Evolutionary conservation across 345 rosid species (phyloP).

Genomic region (Psidium guajava): DNA sequence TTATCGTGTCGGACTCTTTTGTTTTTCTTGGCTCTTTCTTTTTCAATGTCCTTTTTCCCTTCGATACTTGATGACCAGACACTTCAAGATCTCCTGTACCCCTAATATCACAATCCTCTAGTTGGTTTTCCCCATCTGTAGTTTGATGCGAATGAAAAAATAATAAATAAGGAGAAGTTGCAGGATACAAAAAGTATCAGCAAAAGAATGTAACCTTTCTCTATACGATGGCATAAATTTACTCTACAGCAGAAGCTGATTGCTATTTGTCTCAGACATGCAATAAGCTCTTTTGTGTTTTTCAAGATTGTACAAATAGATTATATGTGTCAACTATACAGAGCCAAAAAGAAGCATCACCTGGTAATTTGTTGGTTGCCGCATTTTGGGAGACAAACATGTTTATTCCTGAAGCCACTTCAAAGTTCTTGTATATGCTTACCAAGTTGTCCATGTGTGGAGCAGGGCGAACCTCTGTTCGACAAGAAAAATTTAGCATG

Average conservation of each 20-base stretch:
- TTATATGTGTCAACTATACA: not conserved
- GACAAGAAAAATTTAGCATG: not conserved
- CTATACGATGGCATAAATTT: not conserved
- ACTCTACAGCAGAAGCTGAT: not conserved
- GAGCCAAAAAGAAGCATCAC: slow-evolving; percentile 14
- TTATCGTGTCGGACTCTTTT: slow-evolving; percentile 7
- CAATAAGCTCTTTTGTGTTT: not conserved
- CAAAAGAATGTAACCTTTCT: not conserved
- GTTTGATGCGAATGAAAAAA: not conserved
- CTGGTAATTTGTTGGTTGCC: slow-evolving; percentile 23
- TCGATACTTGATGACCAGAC: slow-evolving; percentile 6
- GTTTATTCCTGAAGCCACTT: slow-evolving; percentile 64
- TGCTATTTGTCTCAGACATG: not conserved
- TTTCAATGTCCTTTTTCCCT: slow-evolving; percentile 4
- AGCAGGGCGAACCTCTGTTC: slow-evolving; percentile 75
- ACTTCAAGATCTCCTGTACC: slow-evolving; percentile 1
- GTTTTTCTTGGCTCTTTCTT: slow-evolving; percentile 15
- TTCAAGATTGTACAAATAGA: not conserved
- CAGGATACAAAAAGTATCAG: not conserved
- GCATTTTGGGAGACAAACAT: slow-evolving; percentile 46
- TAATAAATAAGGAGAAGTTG: not conserved
- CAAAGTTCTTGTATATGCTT: slow-evolving; percentile 77
- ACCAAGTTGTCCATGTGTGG: slow-evolving; percentile 96
- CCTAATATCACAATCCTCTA: slow-evolving; percentile 4
- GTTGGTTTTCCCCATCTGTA: slow-evolving; percentile 29